phyloP scores from a whole-genome alignment of 306 rosid genomes.

The Dalbergia cultrata region DNA sequence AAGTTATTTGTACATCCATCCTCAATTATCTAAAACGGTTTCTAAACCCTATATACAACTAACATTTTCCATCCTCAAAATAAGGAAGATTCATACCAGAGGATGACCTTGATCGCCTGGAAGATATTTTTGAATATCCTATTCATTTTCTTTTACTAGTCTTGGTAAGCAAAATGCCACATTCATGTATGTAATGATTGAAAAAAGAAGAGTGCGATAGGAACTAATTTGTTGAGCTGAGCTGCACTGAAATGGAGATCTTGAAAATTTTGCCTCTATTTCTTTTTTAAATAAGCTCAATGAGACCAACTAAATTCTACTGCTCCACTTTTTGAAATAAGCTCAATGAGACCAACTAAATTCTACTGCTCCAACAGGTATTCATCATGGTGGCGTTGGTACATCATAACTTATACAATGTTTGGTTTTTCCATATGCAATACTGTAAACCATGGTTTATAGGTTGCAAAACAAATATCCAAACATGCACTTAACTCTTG shows the following conservation, averaged over 20 bases:
- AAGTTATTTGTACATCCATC: too few relatives aligned
- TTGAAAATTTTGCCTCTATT: slow-evolving; percentile 1
- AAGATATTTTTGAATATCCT: background rate
- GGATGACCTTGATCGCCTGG: background rate
- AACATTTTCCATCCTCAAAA: background rate
- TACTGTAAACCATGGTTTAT: background rate
- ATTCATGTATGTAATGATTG: slow-evolving; percentile 7
- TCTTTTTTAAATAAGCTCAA: background rate
- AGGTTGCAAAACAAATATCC: too few relatives aligned
- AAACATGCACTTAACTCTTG: background rate
- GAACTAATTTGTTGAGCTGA: slow-evolving; percentile 22
- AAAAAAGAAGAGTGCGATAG: background rate
- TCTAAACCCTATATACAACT: too few relatives aligned
- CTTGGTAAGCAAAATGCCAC: background rate
- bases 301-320: too few relatives aligned
- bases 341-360: slow-evolving; percentile 8
- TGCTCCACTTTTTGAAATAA: background rate
- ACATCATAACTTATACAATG: background rate
- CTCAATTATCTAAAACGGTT: too few relatives aligned
- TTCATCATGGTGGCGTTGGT: slow-evolving; percentile 10
- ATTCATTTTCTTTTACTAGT: background rate
- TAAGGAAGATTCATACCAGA: background rate
- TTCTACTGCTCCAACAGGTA: background rate
- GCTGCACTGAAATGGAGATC: background rate
- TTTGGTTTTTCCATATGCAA: background rate